Base-by-base conservation (phyloP, 129 eudicot genomes). In the Flaveria brownii region DNA sequence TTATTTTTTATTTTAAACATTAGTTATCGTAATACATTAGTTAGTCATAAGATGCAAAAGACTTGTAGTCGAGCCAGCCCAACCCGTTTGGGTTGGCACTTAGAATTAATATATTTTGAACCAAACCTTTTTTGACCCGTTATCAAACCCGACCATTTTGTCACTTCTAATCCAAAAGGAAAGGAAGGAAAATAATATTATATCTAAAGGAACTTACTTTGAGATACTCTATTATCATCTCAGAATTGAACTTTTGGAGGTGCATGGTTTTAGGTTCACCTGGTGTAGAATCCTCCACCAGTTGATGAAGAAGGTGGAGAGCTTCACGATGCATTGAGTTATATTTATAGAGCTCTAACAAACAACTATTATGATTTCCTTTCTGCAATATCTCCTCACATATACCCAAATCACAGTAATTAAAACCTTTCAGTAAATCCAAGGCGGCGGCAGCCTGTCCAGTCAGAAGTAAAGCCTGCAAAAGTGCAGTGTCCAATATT, bases 301-400 rank as follows among this genome's bases (percentile, higher is more conserved):
- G 68, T 71, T 89, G 81, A 80, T 91, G 97, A 54, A 95, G 93
- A 83, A 89, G 96, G 76, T 83, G 77, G 64, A 95, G 87, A 65
- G 96, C 97, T 84, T 91, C 97, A 67, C 82, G 99, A 70, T 95
- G 99, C 99, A 87, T 86, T 42, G 83, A 17, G 80, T 95, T 95
- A 85, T 87, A 87, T 83, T 78, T 95, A 76, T 95, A 95, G 45
- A 91, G 91, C 83, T 89, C 97, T 64, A 95, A 33, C 81, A 91
- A 82, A 70, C 97, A 87, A 69, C 67, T 78, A 82, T 86, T 47
- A 33, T 91, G 88, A 67, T 86, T 86, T 71, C 86, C 85, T 82
- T 95, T 88, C 78, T 84, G 91, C 89, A 95, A 74, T 77, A 95
- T 83, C 86, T 89, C 99, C 83, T 87, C 96, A 46, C 88, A 91